Evolutionary conservation across 2,329 filamentous ascomycete genomes (phyloP).

Genomic region (Colletotrichum tabaci): DNA sequence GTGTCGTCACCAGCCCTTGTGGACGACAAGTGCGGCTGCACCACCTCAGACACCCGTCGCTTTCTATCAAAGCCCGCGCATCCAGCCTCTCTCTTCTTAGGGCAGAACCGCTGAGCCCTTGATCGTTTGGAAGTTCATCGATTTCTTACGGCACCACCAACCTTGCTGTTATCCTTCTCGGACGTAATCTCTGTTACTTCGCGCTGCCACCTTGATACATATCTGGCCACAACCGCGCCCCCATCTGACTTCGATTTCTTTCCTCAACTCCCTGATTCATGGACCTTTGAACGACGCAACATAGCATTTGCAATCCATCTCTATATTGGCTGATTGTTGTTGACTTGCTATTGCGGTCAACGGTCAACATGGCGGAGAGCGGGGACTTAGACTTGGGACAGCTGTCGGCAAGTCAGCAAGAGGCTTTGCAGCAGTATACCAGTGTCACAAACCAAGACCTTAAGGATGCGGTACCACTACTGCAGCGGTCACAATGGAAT

Average conservation of each 20-base stretch:
- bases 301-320: not conserved
- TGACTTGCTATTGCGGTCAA: not conserved
- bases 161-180: not conserved
- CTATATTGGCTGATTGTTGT: not conserved
- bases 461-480: slow-evolving; percentile 81
- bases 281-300: slow-evolving; percentile 1
- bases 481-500: slow-evolving; percentile 95
- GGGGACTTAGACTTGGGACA: slow-evolving; percentile 73
- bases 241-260: not conserved
- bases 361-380: slow-evolving; percentile 56
- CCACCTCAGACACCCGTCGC: slow-evolving; percentile 7
- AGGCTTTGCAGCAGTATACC: slow-evolving; percentile 89
- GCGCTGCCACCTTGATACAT: not conserved
- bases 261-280: slow-evolving; percentile 10
- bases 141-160: not conserved
- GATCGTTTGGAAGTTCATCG: not conserved
- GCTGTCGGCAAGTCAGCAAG: slow-evolving; percentile 84
- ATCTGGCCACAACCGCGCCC: not conserved
- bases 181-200: not conserved
- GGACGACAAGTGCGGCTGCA: slow-evolving; percentile 5
- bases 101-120: not conserved
- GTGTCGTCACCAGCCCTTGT: slow-evolving; percentile 31
- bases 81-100: not conserved
- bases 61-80: slow-evolving; percentile 1
- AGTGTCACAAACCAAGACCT: slow-evolving; percentile 88